These are phyloP conservation scores for Taxawa tesnikishii DNA, from an alignment of 2,329 filamentous ascomycete genomes.

Conservation along the genomic window DNA sequence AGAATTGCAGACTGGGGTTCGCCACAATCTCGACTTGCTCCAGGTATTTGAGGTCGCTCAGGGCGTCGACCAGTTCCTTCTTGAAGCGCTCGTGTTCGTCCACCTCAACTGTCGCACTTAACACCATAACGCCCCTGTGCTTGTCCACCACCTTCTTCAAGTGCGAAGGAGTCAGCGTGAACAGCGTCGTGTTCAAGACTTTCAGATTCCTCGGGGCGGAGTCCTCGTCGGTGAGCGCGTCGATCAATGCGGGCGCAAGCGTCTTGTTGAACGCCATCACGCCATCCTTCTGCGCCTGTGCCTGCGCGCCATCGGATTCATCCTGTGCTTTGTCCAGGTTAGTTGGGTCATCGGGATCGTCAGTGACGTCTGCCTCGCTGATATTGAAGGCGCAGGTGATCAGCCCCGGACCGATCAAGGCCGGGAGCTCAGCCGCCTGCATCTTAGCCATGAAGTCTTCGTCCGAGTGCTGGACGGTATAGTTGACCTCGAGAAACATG, in stretches of 20 bases:
- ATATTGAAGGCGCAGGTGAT: conserved; percentile 27
- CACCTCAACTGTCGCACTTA: conserved; percentile 24
- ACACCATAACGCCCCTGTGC: conserved; percentile 25
- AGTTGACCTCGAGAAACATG: conserved; percentile 34
- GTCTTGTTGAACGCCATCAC: conserved; percentile 24
- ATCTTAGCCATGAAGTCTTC: conserved; percentile 29
- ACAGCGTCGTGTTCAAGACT: conserved; percentile 29
- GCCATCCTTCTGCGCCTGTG: conserved; percentile 18
- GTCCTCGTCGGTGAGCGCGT: conserved; percentile 21
- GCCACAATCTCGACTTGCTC: conserved; percentile 29
- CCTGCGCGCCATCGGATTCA: conserved; percentile 17
- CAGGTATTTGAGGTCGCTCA: conserved; percentile 19
- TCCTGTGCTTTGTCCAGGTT: conserved; percentile 16
- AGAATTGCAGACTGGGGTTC: conserved; percentile 24
- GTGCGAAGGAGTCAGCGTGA: conserved; percentile 23
- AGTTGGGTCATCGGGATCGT: conserved; percentile 11
- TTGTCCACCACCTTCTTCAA: conserved; percentile 21
- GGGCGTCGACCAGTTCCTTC: conserved; percentile 18
- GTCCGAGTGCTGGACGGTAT: conserved; percentile 33
- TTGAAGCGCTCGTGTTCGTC: conserved; percentile 22
- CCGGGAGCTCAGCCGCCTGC: conserved; percentile 22
- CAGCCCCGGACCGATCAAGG: conserved; percentile 23
- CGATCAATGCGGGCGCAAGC: conserved; percentile 15
- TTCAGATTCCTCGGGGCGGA: conserved; percentile 19
- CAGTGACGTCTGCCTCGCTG: conserved; percentile 18